A percentile compares a stretch with the other conserved stretches of the same genome.
Evolutionary conservation across 2,329 filamentous ascomycete genomes (phyloP).

Genomic region (Simplicillium sp.): DNA sequence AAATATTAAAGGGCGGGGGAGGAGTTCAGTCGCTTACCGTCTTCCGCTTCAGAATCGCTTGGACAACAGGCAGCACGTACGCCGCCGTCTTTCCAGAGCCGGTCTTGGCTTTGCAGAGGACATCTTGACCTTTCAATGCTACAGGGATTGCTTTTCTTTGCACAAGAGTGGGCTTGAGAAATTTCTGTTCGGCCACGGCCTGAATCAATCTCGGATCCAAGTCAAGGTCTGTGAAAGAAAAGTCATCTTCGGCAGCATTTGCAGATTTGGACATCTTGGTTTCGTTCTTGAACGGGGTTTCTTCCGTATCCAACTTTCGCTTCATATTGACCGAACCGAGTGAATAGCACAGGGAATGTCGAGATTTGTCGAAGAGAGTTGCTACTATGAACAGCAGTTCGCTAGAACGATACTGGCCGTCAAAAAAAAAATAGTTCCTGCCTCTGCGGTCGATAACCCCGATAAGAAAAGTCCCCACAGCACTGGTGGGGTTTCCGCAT

Average conservation of each 20-base stretch:
- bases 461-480: too few relatives aligned
- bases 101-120: slow-evolving; percentile 86
- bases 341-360: too few relatives aligned
- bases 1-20: too few relatives aligned
- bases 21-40: slow-evolving; percentile 31
- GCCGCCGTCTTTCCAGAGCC: slow-evolving; percentile 97
- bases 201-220: slow-evolving; percentile 82
- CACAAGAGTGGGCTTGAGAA: slow-evolving; percentile 77
- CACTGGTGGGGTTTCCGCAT: too few relatives aligned
- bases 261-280: not conserved
- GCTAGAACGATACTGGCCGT: too few relatives aligned
- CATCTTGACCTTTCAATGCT: slow-evolving; percentile 77
- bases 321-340: not conserved
- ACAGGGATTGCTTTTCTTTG: slow-evolving; percentile 83
- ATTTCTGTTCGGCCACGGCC: slow-evolving; percentile 76
- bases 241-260: slow-evolving; percentile 17
- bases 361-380: too few relatives aligned
- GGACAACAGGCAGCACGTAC: slow-evolving; percentile 82
- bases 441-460: too few relatives aligned
- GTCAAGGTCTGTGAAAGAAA: slow-evolving; percentile 65
- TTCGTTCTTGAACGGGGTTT: not conserved
- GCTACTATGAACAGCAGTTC: too few relatives aligned
- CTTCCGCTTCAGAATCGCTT: slow-evolving; percentile 74
- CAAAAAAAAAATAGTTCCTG: too few relatives aligned
- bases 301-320: not conserved